phyloP scores from a whole-genome alignment of 139 green algal species.

The Coelastrella sp. region DNA sequence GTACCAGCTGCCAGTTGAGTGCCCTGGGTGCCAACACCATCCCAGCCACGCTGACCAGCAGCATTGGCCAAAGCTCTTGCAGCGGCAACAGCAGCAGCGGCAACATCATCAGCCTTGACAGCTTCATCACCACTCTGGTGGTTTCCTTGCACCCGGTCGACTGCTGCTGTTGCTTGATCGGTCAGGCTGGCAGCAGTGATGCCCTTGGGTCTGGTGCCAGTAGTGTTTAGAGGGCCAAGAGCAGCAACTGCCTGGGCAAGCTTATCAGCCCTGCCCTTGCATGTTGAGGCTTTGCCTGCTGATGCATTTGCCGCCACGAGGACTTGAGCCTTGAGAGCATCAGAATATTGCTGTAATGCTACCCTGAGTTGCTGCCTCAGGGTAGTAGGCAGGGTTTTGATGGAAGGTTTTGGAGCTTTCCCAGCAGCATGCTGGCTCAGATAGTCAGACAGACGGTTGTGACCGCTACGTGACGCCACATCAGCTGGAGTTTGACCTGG shows the following conservation, averaged over 20 bases:
- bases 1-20: slow-evolving; percentile 14
- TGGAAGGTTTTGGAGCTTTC: background rate
- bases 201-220: background rate
- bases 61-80: background rate
- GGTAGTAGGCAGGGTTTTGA: background rate
- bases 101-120: background rate
- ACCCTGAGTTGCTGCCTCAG: background rate
- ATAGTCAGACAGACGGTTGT: background rate
- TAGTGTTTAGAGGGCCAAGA: background rate
- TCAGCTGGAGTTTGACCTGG: slow-evolving; percentile 16
- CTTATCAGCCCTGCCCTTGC: background rate
- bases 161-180: background rate
- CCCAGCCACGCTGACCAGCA: slow-evolving; percentile 16
- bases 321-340: background rate
- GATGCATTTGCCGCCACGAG: background rate
- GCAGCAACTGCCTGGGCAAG: background rate
- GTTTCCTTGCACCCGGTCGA: background rate
- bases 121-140: background rate
- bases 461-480: background rate
- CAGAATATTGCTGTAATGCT: background rate
- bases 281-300: background rate
- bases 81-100: slow-evolving; percentile 7
- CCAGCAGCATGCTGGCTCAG: background rate
- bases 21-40: slow-evolving; percentile 12
- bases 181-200: slow-evolving; percentile 4